Conservation (phyloP, 2,329 filamentous ascomycete genomes). For the Botryosphaeria dothidea region DNA sequence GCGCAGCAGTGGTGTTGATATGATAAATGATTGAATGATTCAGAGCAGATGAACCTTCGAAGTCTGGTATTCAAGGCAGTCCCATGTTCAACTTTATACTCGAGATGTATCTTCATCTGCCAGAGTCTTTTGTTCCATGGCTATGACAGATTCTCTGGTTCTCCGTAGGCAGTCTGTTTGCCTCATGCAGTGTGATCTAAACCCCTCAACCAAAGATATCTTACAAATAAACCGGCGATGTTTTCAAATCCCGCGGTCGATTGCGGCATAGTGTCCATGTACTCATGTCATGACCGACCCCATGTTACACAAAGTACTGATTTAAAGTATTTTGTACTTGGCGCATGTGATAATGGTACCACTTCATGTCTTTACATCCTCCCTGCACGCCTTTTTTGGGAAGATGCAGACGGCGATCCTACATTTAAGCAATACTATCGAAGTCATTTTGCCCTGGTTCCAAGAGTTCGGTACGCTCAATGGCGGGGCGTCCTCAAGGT, state of each 20-base stretch:
- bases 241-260: too few species aligned
- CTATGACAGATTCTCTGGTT: not conserved
- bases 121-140: not conserved
- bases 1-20: not conserved
- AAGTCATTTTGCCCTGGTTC: not conserved
- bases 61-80: too few species aligned
- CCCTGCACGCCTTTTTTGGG: too few species aligned
- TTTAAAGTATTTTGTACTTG: not conserved
- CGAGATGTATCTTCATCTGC: too few species aligned
- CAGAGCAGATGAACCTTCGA: too few species aligned
- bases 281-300: not conserved
- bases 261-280: not conserved
- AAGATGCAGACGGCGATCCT: too few species aligned
- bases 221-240: not conserved
- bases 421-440: not conserved
- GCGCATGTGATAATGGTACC: not conserved
- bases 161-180: not conserved
- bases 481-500: not conserved
- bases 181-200: not conserved
- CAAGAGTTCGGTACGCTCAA: not conserved
- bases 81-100: too few species aligned
- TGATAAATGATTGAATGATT: not conserved
- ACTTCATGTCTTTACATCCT: not conserved
- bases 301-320: not conserved
- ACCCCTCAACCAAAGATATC: not conserved